Percentiles rank a stretch among this genome's conserved stretches.
phyloP scores from a whole-genome alignment of 352 stramenopile species.

The Pythium plurisporium region DNA sequence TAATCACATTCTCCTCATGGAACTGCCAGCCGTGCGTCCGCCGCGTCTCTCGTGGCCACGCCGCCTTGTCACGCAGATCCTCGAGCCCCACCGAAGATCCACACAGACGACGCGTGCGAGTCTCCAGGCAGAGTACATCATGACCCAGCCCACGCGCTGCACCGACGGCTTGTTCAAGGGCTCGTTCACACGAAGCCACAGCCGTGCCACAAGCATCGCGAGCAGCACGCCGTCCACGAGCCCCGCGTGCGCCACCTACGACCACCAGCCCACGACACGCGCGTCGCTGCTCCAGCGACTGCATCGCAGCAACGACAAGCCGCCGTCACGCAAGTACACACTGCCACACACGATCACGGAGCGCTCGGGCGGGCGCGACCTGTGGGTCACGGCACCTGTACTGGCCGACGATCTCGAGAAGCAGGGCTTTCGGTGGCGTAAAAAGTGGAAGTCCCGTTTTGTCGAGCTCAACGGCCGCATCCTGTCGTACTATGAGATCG shows the following conservation, averaged over 20 bases:
- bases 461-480: conserved; percentile 69
- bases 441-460: conserved; percentile 72
- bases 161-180: neutral
- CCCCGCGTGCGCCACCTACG: neutral
- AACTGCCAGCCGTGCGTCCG: conserved; percentile 25
- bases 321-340: conserved; percentile 20
- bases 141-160: conserved; percentile 10
- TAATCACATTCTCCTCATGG: conserved; percentile 21
- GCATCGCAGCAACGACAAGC: conserved; percentile 16
- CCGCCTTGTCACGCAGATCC: conserved; percentile 16
- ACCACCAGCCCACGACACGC: neutral
- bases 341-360: conserved; percentile 80
- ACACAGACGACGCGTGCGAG: neutral
- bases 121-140: conserved; percentile 2
- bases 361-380: conserved; percentile 51
- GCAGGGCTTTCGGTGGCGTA: conserved; percentile 70
- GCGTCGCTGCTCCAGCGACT: conserved; percentile 14
- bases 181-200: conserved; percentile 4
- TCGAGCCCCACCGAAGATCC: neutral
- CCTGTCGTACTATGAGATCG: conserved; percentile 61
- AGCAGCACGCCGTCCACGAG: conserved; percentile 12
- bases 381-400: conserved; percentile 76
- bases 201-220: conserved; percentile 16
- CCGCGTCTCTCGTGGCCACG: conserved; percentile 23
- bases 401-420: conserved; percentile 67